phyloP scores from a whole-genome alignment of 2,329 filamentous ascomycete species.

The Chaetomium globosum region DNA sequence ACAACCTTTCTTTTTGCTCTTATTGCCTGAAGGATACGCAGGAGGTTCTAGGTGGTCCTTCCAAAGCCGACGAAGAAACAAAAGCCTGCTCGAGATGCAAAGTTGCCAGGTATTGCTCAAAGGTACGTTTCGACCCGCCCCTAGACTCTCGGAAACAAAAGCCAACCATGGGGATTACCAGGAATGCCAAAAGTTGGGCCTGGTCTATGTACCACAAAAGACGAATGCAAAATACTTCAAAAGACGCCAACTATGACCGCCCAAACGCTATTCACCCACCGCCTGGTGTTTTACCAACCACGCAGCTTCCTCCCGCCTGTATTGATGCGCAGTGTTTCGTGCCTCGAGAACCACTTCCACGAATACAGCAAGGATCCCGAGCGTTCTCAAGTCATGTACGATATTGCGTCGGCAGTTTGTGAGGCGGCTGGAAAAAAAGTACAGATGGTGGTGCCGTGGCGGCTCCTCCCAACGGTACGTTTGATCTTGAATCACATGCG shows the following conservation, averaged over 20 bases:
- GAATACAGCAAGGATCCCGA: constrained; percentile 29
- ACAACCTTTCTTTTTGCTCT: constrained; percentile 35
- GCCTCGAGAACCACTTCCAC: constrained; percentile 38
- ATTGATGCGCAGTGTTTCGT: constrained; percentile 29
- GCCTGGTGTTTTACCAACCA: constrained; percentile 38
- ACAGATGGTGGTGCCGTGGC: constrained; percentile 26
- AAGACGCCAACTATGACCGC: constrained; percentile 29
- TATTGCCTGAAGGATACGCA: constrained; percentile 36
- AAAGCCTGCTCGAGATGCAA: constrained; percentile 37
- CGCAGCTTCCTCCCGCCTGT: constrained; percentile 28
- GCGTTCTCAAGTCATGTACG: constrained; percentile 22
- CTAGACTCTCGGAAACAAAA: neutral
- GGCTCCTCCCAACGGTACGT: constrained; percentile 34
- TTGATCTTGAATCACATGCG: neutral
- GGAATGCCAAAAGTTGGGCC: constrained; percentile 39
- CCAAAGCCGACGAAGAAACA: constrained; percentile 1
- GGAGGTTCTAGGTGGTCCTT: constrained; percentile 17
- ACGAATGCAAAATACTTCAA: constrained; percentile 39
- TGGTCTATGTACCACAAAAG: constrained; percentile 40
- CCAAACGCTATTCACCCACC: constrained; percentile 35
- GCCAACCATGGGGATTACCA: constrained; percentile 16
- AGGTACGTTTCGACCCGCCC: constrained; percentile 28
- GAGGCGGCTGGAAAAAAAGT: constrained; percentile 26
- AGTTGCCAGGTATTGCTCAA: constrained; percentile 39
- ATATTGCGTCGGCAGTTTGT: constrained; percentile 25